A percentile compares a stretch with the other conserved stretches of the same genome.
phyloP scores from a whole-genome alignment of 1,284 basidiomycete species.

The Mycena citricolor region DNA sequence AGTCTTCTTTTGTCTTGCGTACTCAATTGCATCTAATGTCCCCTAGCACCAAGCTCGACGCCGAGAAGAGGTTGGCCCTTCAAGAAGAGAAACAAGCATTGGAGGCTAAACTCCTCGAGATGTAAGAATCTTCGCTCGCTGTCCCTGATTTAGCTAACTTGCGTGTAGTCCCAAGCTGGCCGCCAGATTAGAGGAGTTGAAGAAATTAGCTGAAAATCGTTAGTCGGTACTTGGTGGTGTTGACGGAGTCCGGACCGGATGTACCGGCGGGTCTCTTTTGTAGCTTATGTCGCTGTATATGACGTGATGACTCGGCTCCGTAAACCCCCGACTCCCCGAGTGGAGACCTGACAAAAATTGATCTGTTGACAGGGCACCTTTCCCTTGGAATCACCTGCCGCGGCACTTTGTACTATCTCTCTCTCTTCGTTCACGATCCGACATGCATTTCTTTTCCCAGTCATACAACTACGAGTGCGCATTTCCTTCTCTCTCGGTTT shows the following conservation, averaged over 20 bases:
- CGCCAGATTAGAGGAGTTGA: slow-evolving; percentile 73
- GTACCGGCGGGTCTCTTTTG: too few species aligned
- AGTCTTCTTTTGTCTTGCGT: slow-evolving; percentile 31
- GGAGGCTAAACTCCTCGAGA: slow-evolving; percentile 77
- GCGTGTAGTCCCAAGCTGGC: slow-evolving; percentile 73
- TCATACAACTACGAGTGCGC: slow-evolving; percentile 72
- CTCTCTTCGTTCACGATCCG: slow-evolving; percentile 9
- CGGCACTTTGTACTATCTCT: slow-evolving; percentile 7
- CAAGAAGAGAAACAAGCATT: slow-evolving; percentile 92
- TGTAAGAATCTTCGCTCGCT: slow-evolving; percentile 44
- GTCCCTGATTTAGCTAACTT: slow-evolving; percentile 1
- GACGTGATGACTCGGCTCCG: too few species aligned
- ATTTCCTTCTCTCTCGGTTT: slow-evolving; percentile 20
- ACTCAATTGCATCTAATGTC: slow-evolving; percentile 11
- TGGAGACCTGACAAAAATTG: too few species aligned
- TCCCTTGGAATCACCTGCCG: too few species aligned
- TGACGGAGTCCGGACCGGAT: too few species aligned
- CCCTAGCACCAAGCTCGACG: slow-evolving; percentile 82
- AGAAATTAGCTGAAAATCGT: too few species aligned
- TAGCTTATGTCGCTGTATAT: too few species aligned
- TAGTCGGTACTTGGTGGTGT: too few species aligned
- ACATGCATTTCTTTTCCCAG: slow-evolving; percentile 78
- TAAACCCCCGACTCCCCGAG: too few species aligned
- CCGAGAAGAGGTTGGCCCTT: slow-evolving; percentile 86
- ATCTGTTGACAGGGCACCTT: too few species aligned